Conservation (phyloP, 495 filamentous ascomycete genomes). For the Sordaria brevicollis region DNA sequence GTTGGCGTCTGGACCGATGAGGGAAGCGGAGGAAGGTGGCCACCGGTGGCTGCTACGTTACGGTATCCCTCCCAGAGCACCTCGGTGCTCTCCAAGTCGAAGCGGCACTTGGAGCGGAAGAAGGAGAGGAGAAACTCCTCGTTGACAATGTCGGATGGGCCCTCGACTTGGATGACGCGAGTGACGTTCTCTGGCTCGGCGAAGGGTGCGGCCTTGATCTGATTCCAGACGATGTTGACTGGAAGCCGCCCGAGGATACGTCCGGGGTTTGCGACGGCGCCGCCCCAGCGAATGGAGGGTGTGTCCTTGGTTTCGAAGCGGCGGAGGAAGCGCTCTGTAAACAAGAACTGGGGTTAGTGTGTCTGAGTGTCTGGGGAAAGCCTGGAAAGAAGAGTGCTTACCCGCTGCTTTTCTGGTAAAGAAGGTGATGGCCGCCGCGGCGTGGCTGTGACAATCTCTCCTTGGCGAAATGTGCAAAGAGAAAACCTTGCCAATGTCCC, state of each 20-base stretch:
- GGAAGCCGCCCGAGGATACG: neutral
- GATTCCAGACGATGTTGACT: conserved; percentile 7
- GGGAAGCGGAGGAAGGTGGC: conserved; percentile 4
- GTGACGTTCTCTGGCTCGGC: fast-evolving
- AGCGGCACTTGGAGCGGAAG: conserved; percentile 14
- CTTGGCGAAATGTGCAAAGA: conserved; percentile 27
- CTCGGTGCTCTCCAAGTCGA: conserved; percentile 7
- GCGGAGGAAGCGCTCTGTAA: conserved; percentile 11
- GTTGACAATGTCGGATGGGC: conserved; percentile 4
- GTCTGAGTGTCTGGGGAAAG: neutral
- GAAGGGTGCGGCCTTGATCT: neutral
- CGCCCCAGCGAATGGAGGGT: neutral
- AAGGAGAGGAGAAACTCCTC: conserved; percentile 7
- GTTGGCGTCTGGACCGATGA: neutral
- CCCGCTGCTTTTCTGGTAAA: conserved; percentile 21
- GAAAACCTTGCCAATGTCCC: conserved; percentile 23
- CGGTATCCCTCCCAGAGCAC: neutral
- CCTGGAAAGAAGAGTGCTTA: neutral
- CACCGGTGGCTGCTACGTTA: neutral
- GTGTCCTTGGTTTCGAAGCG: neutral
- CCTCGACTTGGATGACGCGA: neutral
- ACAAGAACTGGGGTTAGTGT: fast-evolving
- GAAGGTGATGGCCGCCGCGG: conserved; percentile 29
- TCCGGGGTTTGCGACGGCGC: neutral
- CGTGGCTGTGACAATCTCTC: conserved; percentile 1